Base-by-base conservation (phyloP, 345 rosid genomes). In the Eucalyptus erythrocorys region DNA sequence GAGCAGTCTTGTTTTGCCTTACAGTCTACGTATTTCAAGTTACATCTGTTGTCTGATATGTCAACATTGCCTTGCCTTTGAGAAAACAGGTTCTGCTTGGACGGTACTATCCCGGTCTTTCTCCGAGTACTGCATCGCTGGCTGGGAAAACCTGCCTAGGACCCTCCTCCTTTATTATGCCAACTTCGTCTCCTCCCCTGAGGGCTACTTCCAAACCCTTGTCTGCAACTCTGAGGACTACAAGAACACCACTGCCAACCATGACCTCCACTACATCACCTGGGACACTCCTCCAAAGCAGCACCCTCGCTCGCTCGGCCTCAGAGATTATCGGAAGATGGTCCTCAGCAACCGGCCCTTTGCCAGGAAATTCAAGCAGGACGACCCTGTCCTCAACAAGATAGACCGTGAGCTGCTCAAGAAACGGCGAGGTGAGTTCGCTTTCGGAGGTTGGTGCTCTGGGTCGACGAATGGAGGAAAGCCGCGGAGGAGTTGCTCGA, bases 251-350 rank as follows among this genome's bases (percentile, higher is more conserved):
- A 95, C 99, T 0, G 97, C 92, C 48, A 97, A 97, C 93, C 97
- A 96, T 47, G 99, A 96, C 88, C 97, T 97, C 68, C 99, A 96
- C 91, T 94, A 96, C 93, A 95, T 96, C 34, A 88, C 96, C 2
- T 96, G 99, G 99, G 99, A 97, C 86, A 96, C 82, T n/a, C 99
- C 99, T 21, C 99, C 99, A 6, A 96, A 95, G 91, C 99, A 97
- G 89, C 99, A 97, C 85, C 99, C 99, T 2, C 91, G 95, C 88
- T 88, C 85, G 40, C 89, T 97, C 7, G 96, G 97, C 14, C 87
- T 90, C 43, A 96, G 87, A 85, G 99, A 97, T 88, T 95, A 91
- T 86, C 90, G 96, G 89, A 94, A 93, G 87, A 95, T 96, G 97
- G 90, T 96, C 47, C 92, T 88, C 37, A 95, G 98, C 88, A 95